A percentile compares a stretch with the other conserved stretches of the same genome.
These are phyloP conservation scores for Ephemerocybe angulata DNA, from an alignment of 768 basidiomycete genomes.

Conservation along the genomic window DNA sequence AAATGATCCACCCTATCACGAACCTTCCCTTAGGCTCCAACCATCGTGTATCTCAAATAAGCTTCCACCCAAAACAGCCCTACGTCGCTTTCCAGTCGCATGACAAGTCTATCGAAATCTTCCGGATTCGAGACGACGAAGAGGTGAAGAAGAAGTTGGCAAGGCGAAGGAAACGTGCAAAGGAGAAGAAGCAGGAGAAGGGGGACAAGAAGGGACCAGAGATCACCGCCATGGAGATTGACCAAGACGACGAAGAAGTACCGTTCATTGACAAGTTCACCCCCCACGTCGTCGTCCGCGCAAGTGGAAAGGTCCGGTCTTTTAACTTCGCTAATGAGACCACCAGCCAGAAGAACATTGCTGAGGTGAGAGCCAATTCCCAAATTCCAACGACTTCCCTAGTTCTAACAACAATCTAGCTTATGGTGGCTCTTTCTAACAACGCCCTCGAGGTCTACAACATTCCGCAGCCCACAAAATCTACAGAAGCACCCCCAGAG, in stretches of 20 bases:
- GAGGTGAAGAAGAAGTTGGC: conserved; percentile 87
- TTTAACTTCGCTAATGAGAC: conserved; percentile 68
- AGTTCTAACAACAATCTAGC: conserved; percentile 33
- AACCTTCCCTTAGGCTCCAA: conserved; percentile 72
- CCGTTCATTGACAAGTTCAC: conserved; percentile 77
- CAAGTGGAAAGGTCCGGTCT: conserved; percentile 83
- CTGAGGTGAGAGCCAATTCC: conserved; percentile 50
- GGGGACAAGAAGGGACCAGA: conserved; percentile 32
- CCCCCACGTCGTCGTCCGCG: conserved; percentile 78
- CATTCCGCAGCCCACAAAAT: conserved; percentile 72
- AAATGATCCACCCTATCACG: conserved; percentile 68
- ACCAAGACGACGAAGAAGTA: conserved; percentile 41
- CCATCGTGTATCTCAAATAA: conserved; percentile 82
- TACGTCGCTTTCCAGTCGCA: conserved; percentile 90
- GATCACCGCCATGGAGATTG: conserved; percentile 27
- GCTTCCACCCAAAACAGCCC: conserved; percentile 78
- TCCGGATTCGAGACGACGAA: conserved; percentile 87
- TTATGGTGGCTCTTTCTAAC: conserved; percentile 76
- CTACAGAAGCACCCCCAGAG: conserved; percentile 62
- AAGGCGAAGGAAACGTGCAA: conserved; percentile 79
- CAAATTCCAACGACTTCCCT: background rate
- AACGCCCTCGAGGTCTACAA: conserved; percentile 90
- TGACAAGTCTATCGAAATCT: conserved; percentile 85
- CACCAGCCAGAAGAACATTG: conserved; percentile 43
- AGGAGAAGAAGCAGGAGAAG: conserved; percentile 49